phyloP scores from a whole-genome alignment of 202 grass and related monocot species.

The Eragrostis tef region DNA sequence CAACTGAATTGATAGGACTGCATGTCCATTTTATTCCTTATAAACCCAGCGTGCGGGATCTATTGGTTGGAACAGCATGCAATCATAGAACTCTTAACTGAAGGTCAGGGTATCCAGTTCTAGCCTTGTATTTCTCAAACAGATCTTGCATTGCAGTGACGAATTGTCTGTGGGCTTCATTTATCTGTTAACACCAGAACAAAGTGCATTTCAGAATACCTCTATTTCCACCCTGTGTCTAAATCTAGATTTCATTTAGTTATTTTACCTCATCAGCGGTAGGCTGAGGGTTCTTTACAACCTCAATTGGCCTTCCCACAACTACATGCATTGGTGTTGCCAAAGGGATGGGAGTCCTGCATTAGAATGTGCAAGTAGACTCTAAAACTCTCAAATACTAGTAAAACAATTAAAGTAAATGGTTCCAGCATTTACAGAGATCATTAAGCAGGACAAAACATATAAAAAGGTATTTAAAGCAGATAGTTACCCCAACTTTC shows the following conservation, averaged over 20 bases:
- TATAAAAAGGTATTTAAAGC: neutral
- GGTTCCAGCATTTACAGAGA: neutral
- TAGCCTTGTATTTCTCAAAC: constrained; percentile 78
- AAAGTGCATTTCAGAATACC: constrained; percentile 26
- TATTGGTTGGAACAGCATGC: constrained; percentile 3
- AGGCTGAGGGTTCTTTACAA: constrained; percentile 74
- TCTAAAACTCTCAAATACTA: constrained; percentile 27
- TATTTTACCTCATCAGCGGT: constrained; percentile 68
- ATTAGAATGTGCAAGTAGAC: constrained; percentile 13
- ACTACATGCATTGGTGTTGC: constrained; percentile 74
- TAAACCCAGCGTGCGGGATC: neutral
- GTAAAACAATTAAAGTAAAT: neutral
- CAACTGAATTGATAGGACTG: neutral
- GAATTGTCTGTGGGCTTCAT: constrained; percentile 74
- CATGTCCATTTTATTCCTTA: neutral
- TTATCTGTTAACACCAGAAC: constrained; percentile 59
- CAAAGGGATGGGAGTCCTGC: constrained; percentile 84
- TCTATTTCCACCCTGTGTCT: neutral
- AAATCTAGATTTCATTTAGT: neutral
- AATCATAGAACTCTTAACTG: constrained; percentile 67
- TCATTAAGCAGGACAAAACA: neutral
- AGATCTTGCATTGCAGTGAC: constrained; percentile 67
- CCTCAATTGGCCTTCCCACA: constrained; percentile 76
- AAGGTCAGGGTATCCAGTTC: constrained; percentile 68
- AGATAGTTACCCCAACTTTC: constrained; percentile 66